These are phyloP conservation scores for Elsinoe fawcettii DNA, from an alignment of 2,329 filamentous ascomycete species.

Conservation along the genomic window DNA sequence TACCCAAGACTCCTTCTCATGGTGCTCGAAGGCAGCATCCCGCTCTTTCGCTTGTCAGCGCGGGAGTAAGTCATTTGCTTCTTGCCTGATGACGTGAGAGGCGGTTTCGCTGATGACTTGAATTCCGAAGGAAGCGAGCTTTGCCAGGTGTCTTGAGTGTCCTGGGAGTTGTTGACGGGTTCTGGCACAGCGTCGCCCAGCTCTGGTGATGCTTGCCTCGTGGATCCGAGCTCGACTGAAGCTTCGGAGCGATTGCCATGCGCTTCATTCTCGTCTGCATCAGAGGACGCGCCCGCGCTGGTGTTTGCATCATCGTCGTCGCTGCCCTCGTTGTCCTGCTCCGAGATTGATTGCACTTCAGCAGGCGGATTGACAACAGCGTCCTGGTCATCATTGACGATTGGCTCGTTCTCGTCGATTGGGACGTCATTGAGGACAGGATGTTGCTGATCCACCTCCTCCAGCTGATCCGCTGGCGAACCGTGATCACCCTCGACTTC, in stretches of 20 bases:
- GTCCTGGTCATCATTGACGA: neutral
- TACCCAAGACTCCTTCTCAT: neutral
- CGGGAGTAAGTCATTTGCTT: constrained; percentile 8
- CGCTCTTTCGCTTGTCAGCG: neutral
- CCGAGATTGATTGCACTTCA: neutral
- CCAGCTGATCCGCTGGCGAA: neutral
- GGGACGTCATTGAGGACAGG: neutral
- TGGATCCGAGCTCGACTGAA: neutral
- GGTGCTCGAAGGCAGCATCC: neutral
- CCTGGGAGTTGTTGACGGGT: neutral
- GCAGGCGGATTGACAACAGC: neutral
- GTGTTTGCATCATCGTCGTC: neutral
- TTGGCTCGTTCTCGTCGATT: neutral
- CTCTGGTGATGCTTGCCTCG: constrained; percentile 1
- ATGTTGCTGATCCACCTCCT: neutral
- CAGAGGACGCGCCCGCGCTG: neutral
- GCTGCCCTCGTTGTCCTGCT: neutral
- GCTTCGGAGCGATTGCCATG: neutral
- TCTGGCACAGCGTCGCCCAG: neutral
- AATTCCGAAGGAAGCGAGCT: neutral
- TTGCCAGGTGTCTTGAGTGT: neutral
- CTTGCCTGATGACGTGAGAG: neutral
- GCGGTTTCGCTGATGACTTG: neutral
- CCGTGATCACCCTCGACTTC: neutral
- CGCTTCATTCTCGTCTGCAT: neutral